Percentiles rank a stretch among this genome's conserved stretches.
Evolutionary conservation across 768 basidiomycete genomes (phyloP).

Genomic region (Pilatotrama ljubarskyi): DNA sequence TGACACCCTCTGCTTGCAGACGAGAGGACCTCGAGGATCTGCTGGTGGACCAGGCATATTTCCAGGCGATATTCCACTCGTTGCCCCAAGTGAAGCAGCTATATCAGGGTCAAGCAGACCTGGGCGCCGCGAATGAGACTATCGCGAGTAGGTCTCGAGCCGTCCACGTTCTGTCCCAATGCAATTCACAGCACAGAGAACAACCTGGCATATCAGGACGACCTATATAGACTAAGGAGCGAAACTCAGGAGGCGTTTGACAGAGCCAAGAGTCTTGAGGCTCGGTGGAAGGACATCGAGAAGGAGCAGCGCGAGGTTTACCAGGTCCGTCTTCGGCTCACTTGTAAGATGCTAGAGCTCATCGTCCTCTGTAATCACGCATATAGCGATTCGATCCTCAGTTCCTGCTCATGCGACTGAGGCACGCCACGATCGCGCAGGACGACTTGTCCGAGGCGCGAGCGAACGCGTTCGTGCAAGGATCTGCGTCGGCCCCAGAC

Average conservation of each 20-base stretch:
- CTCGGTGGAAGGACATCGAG: conserved; percentile 83
- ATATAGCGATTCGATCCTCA: conserved; percentile 78
- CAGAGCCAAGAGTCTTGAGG: conserved; percentile 79
- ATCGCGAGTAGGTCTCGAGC: conserved; percentile 68
- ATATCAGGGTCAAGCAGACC: conserved; percentile 73
- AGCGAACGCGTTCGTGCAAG: conserved; percentile 80
- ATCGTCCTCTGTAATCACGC: neutral
- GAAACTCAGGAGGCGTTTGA: conserved; percentile 89
- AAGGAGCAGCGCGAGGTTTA: conserved; percentile 88
- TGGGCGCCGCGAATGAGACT: conserved; percentile 82
- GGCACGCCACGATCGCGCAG: conserved; percentile 86
- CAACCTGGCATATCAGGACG: conserved; percentile 76
- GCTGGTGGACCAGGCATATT: conserved; percentile 76
- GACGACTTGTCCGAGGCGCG: conserved; percentile 87
- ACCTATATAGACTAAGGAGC: conserved; percentile 69
- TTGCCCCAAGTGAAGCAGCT: conserved; percentile 71
- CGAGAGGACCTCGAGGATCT: conserved; percentile 91
- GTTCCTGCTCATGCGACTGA: conserved; percentile 84
- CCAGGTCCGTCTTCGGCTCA: conserved; percentile 51
- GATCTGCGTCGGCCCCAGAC: conserved; percentile 37
- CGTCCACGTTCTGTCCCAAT: neutral
- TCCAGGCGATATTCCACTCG: conserved; percentile 85
- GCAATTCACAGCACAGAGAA: conserved; percentile 47
- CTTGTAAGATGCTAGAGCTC: neutral
- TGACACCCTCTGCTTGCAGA: conserved; percentile 39